Conservation (phyloP, 768 basidiomycete species). For the Arthromyces matolae region DNA sequence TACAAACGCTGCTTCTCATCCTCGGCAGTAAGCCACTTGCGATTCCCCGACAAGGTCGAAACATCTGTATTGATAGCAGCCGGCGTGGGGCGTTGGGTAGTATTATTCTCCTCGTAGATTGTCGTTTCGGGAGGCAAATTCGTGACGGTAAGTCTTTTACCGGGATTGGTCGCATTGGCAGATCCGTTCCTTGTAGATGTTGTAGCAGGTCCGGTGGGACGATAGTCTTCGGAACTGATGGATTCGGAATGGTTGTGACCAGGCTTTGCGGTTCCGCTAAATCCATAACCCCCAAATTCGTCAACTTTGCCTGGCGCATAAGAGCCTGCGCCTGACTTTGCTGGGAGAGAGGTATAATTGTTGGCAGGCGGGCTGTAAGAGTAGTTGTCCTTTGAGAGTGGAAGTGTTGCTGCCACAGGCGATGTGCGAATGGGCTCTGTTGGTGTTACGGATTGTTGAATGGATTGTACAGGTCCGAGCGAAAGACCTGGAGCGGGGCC, state of each 20-base stretch:
- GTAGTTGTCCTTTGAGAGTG: slow-evolving; percentile 13
- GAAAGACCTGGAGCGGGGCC: slow-evolving; percentile 46
- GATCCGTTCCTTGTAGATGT: slow-evolving; percentile 21
- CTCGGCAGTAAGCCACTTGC: slow-evolving; percentile 50
- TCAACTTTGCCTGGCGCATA: slow-evolving; percentile 12
- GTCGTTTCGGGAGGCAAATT: slow-evolving; percentile 32
- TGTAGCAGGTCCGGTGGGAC: too few species aligned
- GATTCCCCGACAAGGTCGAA: slow-evolving; percentile 7
- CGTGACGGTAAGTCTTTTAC: slow-evolving; percentile 36
- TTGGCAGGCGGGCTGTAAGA: neutral
- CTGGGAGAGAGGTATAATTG: neutral
- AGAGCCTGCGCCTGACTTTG: neutral
- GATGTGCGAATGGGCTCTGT: slow-evolving; percentile 7
- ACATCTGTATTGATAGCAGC: neutral
- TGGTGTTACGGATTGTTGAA: slow-evolving; percentile 9
- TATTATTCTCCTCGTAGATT: slow-evolving; percentile 14
- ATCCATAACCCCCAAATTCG: slow-evolving; percentile 21
- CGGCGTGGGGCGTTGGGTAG: slow-evolving; percentile 6
- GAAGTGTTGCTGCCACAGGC: slow-evolving; percentile 11
- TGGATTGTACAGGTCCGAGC: slow-evolving; percentile 25
- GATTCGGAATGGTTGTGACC: slow-evolving; percentile 19
- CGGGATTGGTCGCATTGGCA: slow-evolving; percentile 17
- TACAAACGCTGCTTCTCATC: slow-evolving; percentile 69
- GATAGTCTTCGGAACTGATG: slow-evolving; percentile 17
- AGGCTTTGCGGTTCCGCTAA: slow-evolving; percentile 6